Evolutionary conservation across 768 basidiomycete species (phyloP).

Genomic region (Xerocomellus amylosporus): DNA sequence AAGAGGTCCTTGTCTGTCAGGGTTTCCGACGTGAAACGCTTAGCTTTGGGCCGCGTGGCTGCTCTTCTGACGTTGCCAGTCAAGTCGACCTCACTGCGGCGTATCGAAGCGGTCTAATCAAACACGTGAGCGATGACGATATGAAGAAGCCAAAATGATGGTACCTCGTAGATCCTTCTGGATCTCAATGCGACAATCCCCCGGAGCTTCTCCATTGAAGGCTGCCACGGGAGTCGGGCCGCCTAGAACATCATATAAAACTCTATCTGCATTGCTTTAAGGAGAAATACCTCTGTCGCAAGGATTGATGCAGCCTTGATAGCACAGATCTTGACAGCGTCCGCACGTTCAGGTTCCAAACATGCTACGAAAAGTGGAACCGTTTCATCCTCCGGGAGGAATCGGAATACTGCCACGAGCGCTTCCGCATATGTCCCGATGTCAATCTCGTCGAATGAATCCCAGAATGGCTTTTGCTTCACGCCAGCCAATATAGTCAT

Average conservation of each 20-base stretch:
- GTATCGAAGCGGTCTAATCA: constrained; percentile 45
- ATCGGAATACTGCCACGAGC: constrained; percentile 69
- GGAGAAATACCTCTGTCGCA: constrained; percentile 54
- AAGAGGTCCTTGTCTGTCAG: constrained; percentile 69
- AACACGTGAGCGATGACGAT: constrained; percentile 9
- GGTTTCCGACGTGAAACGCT: constrained; percentile 54
- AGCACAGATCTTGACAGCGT: constrained; percentile 75
- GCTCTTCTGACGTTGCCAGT: constrained; percentile 53
- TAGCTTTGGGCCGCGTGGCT: constrained; percentile 58
- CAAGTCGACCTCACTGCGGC: constrained; percentile 61
- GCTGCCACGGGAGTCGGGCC: constrained; percentile 54
- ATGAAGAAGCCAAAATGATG: constrained; percentile 11
- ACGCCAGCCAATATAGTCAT: constrained; percentile 25
- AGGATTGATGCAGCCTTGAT: constrained; percentile 72
- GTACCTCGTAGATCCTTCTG: constrained; percentile 56
- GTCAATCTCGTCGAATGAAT: constrained; percentile 66
- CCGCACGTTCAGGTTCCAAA: constrained; percentile 73
- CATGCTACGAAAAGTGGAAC: constrained; percentile 60
- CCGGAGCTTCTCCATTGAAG: constrained; percentile 48
- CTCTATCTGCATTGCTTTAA: background rate
- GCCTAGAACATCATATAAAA: constrained; percentile 38
- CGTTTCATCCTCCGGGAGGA: constrained; percentile 61
- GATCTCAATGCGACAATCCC: constrained; percentile 46
- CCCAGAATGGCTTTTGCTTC: constrained; percentile 66
- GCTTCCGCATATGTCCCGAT: constrained; percentile 75